phyloP scores from a whole-genome alignment of 495 filamentous ascomycete species.

The Eremomyces bilateralis region DNA sequence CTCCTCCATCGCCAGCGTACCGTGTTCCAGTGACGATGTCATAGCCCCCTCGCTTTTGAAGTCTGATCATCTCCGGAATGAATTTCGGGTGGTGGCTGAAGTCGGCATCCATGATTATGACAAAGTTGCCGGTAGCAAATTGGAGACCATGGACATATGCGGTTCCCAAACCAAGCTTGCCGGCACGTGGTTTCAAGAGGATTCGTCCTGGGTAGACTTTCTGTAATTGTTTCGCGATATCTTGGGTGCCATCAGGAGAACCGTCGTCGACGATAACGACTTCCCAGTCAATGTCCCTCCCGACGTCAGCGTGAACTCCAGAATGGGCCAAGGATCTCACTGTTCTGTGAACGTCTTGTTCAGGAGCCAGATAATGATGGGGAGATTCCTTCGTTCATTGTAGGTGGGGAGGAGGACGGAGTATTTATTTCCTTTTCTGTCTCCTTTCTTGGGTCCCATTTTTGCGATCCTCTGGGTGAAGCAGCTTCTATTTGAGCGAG shows the following conservation, averaged over 20 bases:
- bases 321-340: conserved; percentile 18
- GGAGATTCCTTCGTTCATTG: conserved; percentile 93
- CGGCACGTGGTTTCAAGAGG: conserved; percentile 61
- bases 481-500: no score
- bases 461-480: no score
- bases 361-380: conserved; percentile 85
- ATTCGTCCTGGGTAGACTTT: conserved; percentile 62
- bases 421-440: no score
- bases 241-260: conserved; percentile 87
- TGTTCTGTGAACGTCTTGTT: conserved; percentile 75
- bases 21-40: conserved; percentile 95
- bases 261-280: conserved; percentile 93
- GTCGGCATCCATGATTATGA: conserved; percentile 99
- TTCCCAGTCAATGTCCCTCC: conserved; percentile 88
- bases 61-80: conserved; percentile 67
- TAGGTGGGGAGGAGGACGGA: conserved; percentile 94
- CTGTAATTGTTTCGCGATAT: conserved; percentile 72
- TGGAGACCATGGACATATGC: conserved; percentile 90
- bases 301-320: neutral
- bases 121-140: conserved; percentile 71
- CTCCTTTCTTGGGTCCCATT: no score
- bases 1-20: conserved; percentile 76
- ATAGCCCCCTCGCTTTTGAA: conserved; percentile 46
- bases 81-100: conserved; percentile 98
- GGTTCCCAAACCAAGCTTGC: conserved; percentile 90